Conservation (phyloP, 2,329 filamentous ascomycete genomes). For the Blumeriella jaapii region DNA sequence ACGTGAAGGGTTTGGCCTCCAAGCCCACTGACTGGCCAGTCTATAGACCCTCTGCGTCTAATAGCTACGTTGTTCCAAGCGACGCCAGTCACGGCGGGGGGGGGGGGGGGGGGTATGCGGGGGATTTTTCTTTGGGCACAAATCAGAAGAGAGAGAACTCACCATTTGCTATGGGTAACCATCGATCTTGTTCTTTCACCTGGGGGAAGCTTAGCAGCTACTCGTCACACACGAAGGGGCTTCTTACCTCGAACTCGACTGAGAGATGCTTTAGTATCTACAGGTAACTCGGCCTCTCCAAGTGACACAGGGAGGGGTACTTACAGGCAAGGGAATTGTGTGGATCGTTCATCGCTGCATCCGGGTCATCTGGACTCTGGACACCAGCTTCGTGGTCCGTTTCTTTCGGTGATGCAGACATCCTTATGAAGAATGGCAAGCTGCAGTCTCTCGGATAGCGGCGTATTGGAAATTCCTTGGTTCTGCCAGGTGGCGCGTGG, state of each 20-base stretch:
- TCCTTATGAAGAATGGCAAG: slow-evolving; percentile 54
- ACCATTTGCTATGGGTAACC: slow-evolving; percentile 99
- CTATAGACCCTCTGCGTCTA: slow-evolving; percentile 26
- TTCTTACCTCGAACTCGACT: slow-evolving; percentile 10
- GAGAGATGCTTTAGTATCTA: slow-evolving; percentile 1
- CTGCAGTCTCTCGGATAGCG: slow-evolving; percentile 29
- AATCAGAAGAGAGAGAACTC: slow-evolving; percentile 48
- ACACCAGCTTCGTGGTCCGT: slow-evolving; percentile 76
- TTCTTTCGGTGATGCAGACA: slow-evolving; percentile 93
- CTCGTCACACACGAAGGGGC: slow-evolving; percentile 4
- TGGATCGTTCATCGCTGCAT: slow-evolving; percentile 87
- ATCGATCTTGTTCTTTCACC: slow-evolving; percentile 90
- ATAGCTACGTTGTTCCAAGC: slow-evolving; percentile 37
- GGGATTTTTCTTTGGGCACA: slow-evolving; percentile 32
- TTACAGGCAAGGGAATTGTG: slow-evolving; percentile 60
- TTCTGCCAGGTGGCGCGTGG: slow-evolving; percentile 8
- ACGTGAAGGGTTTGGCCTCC: slow-evolving; percentile 23
- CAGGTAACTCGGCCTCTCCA: slow-evolving; percentile 50
- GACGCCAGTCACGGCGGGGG: slow-evolving; percentile 33
- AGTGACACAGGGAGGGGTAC: slow-evolving; percentile 5
- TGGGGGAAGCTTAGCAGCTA: slow-evolving; percentile 6
- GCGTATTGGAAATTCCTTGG: slow-evolving; percentile 13
- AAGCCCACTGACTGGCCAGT: slow-evolving; percentile 25
- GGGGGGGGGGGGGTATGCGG: slow-evolving; percentile 21
- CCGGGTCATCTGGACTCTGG: slow-evolving; percentile 83